Evolutionary conservation across 164 flowering plant species (phyloP).

Genomic region (Tetracentron sinense): DNA sequence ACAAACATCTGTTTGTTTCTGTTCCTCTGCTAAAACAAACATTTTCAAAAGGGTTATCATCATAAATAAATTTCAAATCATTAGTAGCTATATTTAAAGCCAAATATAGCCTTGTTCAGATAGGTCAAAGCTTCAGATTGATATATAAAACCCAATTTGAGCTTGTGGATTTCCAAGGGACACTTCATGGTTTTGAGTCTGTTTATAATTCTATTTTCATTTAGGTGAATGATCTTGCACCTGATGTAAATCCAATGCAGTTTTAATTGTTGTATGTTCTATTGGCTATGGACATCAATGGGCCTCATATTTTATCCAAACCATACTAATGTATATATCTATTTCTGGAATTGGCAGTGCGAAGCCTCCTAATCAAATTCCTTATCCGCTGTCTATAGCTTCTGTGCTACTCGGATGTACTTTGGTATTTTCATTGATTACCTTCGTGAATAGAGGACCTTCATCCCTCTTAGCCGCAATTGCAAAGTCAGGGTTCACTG

Average conservation of each 20-base stretch:
- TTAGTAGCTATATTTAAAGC: too few relatives aligned
- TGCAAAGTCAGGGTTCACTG: conserved; percentile 94
- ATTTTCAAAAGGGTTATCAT: too few relatives aligned
- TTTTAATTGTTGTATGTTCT: background rate
- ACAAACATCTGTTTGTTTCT: too few relatives aligned
- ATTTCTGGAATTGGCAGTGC: conserved; percentile 45
- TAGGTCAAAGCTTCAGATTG: too few relatives aligned
- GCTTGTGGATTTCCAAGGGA: background rate
- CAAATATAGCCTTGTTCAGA: too few relatives aligned
- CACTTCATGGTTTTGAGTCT: background rate
- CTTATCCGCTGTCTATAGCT: conserved; percentile 60
- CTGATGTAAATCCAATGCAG: background rate
- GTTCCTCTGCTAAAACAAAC: too few relatives aligned
- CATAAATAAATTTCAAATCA: too few relatives aligned
- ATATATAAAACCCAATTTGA: background rate
- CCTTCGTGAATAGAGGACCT: conserved; percentile 67
- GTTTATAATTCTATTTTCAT: too few relatives aligned
- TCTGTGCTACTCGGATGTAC: conserved; percentile 66
- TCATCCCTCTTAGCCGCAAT: conserved; percentile 69
- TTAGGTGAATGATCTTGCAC: background rate
- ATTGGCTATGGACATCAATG: background rate
- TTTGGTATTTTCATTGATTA: conserved; percentile 54
- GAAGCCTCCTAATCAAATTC: conserved; percentile 45
- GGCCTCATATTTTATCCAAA: background rate
- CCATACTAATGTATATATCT: conserved; percentile 11